A percentile compares a stretch with the other conserved stretches of the same genome.
phyloP scores from a whole-genome alignment of 129 eudicot genomes.

The Mikania micrantha region DNA sequence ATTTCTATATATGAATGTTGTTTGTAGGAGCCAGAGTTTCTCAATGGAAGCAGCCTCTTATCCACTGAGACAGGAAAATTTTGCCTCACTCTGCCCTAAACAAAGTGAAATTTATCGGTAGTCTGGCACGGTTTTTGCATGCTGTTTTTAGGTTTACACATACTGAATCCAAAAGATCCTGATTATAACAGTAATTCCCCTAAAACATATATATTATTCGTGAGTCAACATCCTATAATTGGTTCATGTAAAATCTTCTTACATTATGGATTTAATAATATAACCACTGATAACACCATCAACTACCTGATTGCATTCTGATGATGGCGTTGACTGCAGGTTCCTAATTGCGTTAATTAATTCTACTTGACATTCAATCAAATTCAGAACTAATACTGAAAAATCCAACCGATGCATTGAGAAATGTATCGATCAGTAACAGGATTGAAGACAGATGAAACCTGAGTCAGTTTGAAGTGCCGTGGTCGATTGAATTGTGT shows the following conservation, averaged over 20 bases:
- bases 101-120: no score
- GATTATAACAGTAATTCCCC: not conserved
- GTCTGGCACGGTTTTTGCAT: no score
- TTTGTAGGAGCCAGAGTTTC: no score
- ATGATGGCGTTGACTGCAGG: constrained; percentile 11
- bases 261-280: not conserved
- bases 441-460: not conserved
- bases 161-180: not conserved
- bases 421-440: constrained; percentile 6
- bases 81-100: no score
- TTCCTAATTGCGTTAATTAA: not conserved
- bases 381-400: not conserved
- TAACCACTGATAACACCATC: not conserved
- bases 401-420: not conserved
- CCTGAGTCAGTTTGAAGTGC: constrained; percentile 8
- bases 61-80: no score
- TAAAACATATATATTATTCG: not conserved
- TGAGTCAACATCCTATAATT: not conserved
- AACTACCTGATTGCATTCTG: not conserved
- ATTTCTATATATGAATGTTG: not conserved
- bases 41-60: no score
- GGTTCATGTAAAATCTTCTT: not conserved
- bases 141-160: no score
- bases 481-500: constrained; percentile 17
- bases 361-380: constrained; percentile 10